A percentile compares a stretch with the other conserved stretches of the same genome.
Conservation (phyloP, 345 rosid species). For the Citrus mangshanensis region DNA sequence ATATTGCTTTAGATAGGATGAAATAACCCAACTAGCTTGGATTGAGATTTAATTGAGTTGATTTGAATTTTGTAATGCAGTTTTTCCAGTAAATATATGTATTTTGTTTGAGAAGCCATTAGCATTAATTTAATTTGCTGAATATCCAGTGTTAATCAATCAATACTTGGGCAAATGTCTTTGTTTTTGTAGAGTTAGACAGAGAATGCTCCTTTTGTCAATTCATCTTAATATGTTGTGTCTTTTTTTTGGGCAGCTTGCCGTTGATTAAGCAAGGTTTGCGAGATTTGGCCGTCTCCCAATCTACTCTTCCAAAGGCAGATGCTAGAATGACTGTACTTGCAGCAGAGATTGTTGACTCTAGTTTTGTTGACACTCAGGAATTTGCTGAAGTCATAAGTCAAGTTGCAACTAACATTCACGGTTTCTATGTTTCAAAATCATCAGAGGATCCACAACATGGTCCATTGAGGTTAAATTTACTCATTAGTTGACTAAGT, state of each 20-base stretch:
- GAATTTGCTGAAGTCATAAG: slow-evolving; percentile 56
- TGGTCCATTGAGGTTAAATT: slow-evolving; percentile 59
- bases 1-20: background rate
- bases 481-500: background rate
- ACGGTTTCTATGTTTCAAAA: slow-evolving; percentile 47
- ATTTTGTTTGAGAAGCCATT: background rate
- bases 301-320: slow-evolving; percentile 59
- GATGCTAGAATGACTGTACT: slow-evolving; percentile 50
- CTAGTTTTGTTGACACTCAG: slow-evolving; percentile 51
- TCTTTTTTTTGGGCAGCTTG: slow-evolving; percentile 44
- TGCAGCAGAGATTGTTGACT: slow-evolving; percentile 63
- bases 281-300: slow-evolving; percentile 62
- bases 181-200: background rate
- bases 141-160: background rate
- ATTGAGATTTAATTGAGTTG: background rate
- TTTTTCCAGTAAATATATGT: background rate
- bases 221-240: slow-evolving; percentile 1
- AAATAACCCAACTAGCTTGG: background rate
- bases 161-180: background rate
- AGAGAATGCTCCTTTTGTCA: background rate
- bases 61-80: background rate
- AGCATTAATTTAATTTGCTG: background rate
- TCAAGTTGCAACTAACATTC: slow-evolving; percentile 50
- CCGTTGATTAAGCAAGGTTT: slow-evolving; percentile 58
- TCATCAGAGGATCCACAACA: slow-evolving; percentile 62